Percentiles rank a stretch among this genome's conserved stretches.
Evolutionary conservation across 805 yeast species (phyloP).

Genomic region (Starmera caribaea): DNA sequence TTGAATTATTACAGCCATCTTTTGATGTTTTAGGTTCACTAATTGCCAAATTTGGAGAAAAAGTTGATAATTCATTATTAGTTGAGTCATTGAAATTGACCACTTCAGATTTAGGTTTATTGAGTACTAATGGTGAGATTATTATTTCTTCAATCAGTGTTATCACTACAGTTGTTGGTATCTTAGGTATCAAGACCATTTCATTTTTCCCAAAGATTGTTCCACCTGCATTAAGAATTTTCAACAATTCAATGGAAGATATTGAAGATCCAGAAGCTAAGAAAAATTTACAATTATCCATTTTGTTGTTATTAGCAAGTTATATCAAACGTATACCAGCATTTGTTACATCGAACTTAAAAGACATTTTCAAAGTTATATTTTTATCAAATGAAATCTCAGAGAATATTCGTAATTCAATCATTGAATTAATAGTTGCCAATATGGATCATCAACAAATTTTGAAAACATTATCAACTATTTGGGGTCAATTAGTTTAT

Average conservation of each 20-base stretch:
- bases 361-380: slow-evolving; percentile 48
- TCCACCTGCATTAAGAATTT: slow-evolving; percentile 59
- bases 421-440: slow-evolving; percentile 51
- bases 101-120: slow-evolving; percentile 44
- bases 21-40: slow-evolving; percentile 58
- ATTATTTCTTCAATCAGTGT: slow-evolving; percentile 66
- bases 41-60: slow-evolving; percentile 51
- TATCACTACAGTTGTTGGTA: slow-evolving; percentile 58
- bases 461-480: slow-evolving; percentile 46
- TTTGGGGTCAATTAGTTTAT: slow-evolving; percentile 43
- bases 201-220: slow-evolving; percentile 80
- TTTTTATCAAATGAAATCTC: slow-evolving; percentile 52
- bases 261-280: slow-evolving; percentile 18
- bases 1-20: slow-evolving; percentile 55
- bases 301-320: slow-evolving; percentile 62
- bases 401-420: slow-evolving; percentile 47
- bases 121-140: slow-evolving; percentile 46
- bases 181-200: slow-evolving; percentile 78
- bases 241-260: slow-evolving; percentile 24
- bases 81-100: slow-evolving; percentile 39
- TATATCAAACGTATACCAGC: slow-evolving; percentile 78
- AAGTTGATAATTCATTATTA: slow-evolving; percentile 37
- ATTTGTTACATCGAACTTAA: slow-evolving; percentile 63
- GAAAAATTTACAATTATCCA: slow-evolving; percentile 52
- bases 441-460: slow-evolving; percentile 60